Percentiles rank a stretch among this genome's conserved stretches.
These are phyloP conservation scores for Ambrosia trifida DNA, from an alignment of 129 eudicot genomes.

Conservation along the genomic window DNA sequence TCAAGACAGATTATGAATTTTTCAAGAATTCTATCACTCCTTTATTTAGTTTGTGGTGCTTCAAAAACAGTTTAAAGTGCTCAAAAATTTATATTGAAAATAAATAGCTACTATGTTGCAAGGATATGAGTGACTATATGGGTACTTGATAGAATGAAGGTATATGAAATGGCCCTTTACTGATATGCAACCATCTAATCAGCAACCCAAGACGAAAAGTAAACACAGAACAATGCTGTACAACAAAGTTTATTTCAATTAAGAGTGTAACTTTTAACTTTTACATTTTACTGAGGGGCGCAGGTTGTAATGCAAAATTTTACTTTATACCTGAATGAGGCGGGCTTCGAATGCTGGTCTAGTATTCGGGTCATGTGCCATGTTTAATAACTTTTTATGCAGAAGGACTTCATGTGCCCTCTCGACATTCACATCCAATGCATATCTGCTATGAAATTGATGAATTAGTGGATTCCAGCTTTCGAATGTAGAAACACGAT, in stretches of 20 bases:
- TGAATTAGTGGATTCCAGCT: background rate
- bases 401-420: conserved; percentile 77
- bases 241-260: conserved; percentile 2
- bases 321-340: conserved; percentile 63
- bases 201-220: conserved; percentile 6
- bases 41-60: conserved; percentile 14
- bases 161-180: background rate
- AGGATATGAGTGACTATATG: background rate
- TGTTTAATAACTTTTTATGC: conserved; percentile 68
- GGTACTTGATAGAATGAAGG: background rate
- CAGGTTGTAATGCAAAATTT: conserved; percentile 6
- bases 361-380: conserved; percentile 73
- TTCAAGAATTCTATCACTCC: background rate
- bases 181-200: conserved; percentile 14
- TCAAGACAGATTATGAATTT: background rate
- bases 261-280: background rate
- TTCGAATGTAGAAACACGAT: background rate
- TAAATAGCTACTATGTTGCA: background rate
- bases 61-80: background rate
- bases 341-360: conserved; percentile 80
- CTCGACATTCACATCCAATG: conserved; percentile 84
- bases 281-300: background rate
- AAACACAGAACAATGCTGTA: background rate
- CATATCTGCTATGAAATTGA: conserved; percentile 55
- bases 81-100: background rate